phyloP scores from a whole-genome alignment of 257 asterid species.

The Scutellaria barbata region DNA sequence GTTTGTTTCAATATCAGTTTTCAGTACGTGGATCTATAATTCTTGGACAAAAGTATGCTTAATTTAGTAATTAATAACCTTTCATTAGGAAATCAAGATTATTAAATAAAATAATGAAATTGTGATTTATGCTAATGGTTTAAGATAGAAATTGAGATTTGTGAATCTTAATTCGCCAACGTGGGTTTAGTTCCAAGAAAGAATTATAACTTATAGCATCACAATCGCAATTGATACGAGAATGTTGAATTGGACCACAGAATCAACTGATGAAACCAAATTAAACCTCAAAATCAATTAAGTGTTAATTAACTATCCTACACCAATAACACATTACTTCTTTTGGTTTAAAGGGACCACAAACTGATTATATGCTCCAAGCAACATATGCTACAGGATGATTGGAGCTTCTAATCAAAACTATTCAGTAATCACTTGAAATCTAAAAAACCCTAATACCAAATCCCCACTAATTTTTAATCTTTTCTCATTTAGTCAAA shows the following conservation, averaged over 20 bases:
- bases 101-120: no score
- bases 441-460: background rate
- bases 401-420: conserved; percentile 38
- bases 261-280: conserved; percentile 11
- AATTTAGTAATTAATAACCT: no score
- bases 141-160: no score
- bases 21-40: no score
- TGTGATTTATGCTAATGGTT: no score
- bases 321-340: conserved; percentile 25
- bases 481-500: background rate
- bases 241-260: conserved; percentile 47
- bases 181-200: conserved; percentile 1
- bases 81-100: no score
- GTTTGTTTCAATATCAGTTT: no score
- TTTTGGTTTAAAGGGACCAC: conserved; percentile 36
- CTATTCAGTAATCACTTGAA: conserved; percentile 32
- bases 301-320: background rate
- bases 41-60: no score
- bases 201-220: background rate
- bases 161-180: background rate
- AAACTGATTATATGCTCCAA: conserved; percentile 44
- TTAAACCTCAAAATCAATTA: background rate
- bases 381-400: conserved; percentile 51
- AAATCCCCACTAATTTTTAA: background rate
- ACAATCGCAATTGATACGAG: conserved; percentile 14